Base-by-base conservation (phyloP, 2,329 filamentous ascomycete species). In the Hymenoscyphus fructigenus region DNA sequence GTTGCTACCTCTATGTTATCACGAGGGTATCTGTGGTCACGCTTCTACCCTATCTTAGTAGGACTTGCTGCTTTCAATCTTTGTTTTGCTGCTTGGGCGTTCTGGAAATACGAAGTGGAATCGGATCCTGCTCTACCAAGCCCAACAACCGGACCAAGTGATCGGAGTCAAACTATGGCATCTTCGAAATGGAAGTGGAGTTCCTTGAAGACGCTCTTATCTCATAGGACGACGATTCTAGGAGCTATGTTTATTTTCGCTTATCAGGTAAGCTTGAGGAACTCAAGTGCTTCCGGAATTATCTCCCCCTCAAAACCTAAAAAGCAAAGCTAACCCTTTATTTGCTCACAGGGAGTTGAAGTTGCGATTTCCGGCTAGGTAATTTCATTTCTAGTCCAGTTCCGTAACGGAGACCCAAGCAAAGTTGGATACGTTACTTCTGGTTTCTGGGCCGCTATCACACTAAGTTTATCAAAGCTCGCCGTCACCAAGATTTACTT, bases 281-380 rank as follows among this genome's bases (percentile, higher is more conserved):
- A 10, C 34, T 36, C 34, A 36, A 36, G 10, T 36, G 10, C 10
- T 36, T 36, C 34, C 10, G 7, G 34, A 36, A 12, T 12, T 7
- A 36, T 36, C 34, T 36, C 4, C 29, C 9, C 10, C 10, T 9
- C 34, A 9, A 36, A 36, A 10, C 10, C 34, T 9, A 36, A 36
- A 36, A 36, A 9, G 7, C 34, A 36, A 36, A 36, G 34, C 34
- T 36, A 36, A 36, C 34, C 34, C 7, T 12, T 36, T 36, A 36
- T 36, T 36, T 36, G 5, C 10, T 7, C 10, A 12, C 34, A 36
- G 34, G 34, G 91, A 26, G 89, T 89, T 56, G 91, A 94, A 77
- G 91, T 95, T 17, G 88, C 88, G 23, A 91, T 93, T 68, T 91
- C 89, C 0, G 91, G 91, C 58, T 95, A 91, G 92, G 88, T 93